Evolutionary conservation across 2,329 filamentous ascomycete species (phyloP).

Genomic region (Talaromyces sp.): DNA sequence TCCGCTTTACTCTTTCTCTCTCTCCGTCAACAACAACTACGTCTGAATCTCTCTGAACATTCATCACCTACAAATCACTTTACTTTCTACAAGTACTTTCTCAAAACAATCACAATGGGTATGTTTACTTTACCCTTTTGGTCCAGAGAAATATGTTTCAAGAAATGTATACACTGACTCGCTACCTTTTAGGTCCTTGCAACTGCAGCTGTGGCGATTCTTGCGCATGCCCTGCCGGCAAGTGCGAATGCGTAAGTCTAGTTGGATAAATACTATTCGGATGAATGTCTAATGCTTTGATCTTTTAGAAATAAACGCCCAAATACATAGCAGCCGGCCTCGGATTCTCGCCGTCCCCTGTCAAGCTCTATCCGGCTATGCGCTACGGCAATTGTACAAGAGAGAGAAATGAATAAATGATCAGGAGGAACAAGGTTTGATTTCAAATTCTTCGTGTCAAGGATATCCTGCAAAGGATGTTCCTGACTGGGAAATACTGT

Average conservation of each 20-base stretch:
- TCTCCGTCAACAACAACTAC: background rate
- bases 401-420: background rate
- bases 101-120: slow-evolving; percentile 21
- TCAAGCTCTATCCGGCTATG: background rate
- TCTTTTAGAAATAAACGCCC: background rate
- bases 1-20: background rate
- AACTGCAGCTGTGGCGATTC: slow-evolving; percentile 37
- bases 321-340: background rate
- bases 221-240: slow-evolving; percentile 38
- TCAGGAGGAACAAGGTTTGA: background rate
- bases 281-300: background rate
- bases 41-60: background rate
- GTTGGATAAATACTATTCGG: background rate
- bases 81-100: background rate
- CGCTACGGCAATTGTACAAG: background rate
- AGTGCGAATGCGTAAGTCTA: slow-evolving; percentile 1
- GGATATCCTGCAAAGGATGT: too few species aligned
- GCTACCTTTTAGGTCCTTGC: slow-evolving; percentile 23
- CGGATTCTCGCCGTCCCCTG: background rate
- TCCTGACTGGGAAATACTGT: background rate
- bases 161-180: background rate
- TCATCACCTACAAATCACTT: background rate
- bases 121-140: slow-evolving; percentile 4
- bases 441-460: background rate
- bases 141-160: background rate